Evolutionary conservation across 1,284 basidiomycete species (phyloP), one percentile per base, ranked within the genome.

Genomic region (Cryptococcus wingfieldii): DNA sequence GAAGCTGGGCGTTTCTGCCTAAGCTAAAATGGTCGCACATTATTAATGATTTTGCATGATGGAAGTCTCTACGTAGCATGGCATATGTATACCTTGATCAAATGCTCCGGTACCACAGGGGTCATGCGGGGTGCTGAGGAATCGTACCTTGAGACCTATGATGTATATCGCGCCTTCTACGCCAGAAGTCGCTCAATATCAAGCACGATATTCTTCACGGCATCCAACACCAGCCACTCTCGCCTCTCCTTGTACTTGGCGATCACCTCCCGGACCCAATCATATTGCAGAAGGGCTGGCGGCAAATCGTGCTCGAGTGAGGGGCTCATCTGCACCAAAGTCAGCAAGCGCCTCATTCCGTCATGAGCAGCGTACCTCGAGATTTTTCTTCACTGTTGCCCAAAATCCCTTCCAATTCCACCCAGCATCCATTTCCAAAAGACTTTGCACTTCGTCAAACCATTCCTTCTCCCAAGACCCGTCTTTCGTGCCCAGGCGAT

Each of bases 401-500:
- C 74, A 77, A 58, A 77, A 77, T 8, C 71, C 76, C 2, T 38
- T 57, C 71, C 76, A 79, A 45, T 72, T 73, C 80, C 80, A 81
- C 0, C 80, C 80, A 0, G 78, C 74, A 58, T 80, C 79, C 59
- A 72, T 66, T 51, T 72, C 71, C 19, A 80, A 61, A 7, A 82
- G 51, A 8, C 68, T 72, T 50, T 80, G 79, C 1, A 80, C 78
- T 46, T 76, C 71, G 6, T 72, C 63, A 2, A 74, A 68, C 78
- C 79, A 82, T 58, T 81, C 80, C 3, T 45, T 50, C 61, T 78
- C 66, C 79, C 79, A 80, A 16, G 37, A 58, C 16, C 44, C 56
- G 8, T 57, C 51, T n/a, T 59, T 51, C 4, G 38, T 28, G 4
- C 58, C 59, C 1, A 66, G 49, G 3, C 67, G 55, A 4, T 57